These are phyloP conservation scores for Themeda triandra DNA, from an alignment of 176 grass and related monocot genomes.

Conservation along the genomic window DNA sequence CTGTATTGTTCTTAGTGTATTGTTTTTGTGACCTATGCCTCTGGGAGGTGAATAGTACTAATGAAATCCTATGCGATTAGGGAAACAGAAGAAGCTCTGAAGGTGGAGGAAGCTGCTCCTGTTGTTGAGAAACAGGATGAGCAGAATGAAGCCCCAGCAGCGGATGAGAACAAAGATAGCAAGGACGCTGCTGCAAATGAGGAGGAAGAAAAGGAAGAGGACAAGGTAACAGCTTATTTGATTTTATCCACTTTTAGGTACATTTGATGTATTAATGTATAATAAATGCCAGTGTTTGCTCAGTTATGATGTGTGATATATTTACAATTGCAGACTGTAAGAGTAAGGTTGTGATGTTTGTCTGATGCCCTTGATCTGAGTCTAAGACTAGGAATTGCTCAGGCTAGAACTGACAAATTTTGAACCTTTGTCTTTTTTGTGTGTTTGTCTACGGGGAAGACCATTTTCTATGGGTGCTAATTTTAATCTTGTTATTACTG, in stretches of 20 bases:
- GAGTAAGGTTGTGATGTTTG: neutral
- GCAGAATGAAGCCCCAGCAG: conserved; percentile 27
- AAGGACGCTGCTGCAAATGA: conserved; percentile 51
- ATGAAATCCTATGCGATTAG: conserved; percentile 27
- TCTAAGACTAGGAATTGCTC: neutral
- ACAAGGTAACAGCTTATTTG: conserved; percentile 47
- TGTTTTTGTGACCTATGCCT: neutral
- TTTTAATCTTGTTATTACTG: neutral
- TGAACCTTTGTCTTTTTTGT: neutral
- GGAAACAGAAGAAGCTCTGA: conserved; percentile 55
- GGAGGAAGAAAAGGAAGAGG: conserved; percentile 81
- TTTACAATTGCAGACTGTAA: neutral
- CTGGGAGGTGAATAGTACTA: neutral
- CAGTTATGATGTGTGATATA: neutral
- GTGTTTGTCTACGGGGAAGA: neutral
- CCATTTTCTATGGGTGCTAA: too few species aligned
- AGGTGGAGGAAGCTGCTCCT: conserved; percentile 47
- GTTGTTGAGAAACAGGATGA: conserved; percentile 47
- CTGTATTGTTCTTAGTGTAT: neutral
- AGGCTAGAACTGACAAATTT: neutral
- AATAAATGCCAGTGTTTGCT: neutral
- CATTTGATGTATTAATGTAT: neutral
- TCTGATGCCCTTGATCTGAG: neutral
- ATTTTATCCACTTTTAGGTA: neutral
- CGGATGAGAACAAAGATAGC: conserved; percentile 46